Base-by-base conservation (phyloP, 2,329 filamentous ascomycete species). In the Myriosclerotinia curreyana region DNA sequence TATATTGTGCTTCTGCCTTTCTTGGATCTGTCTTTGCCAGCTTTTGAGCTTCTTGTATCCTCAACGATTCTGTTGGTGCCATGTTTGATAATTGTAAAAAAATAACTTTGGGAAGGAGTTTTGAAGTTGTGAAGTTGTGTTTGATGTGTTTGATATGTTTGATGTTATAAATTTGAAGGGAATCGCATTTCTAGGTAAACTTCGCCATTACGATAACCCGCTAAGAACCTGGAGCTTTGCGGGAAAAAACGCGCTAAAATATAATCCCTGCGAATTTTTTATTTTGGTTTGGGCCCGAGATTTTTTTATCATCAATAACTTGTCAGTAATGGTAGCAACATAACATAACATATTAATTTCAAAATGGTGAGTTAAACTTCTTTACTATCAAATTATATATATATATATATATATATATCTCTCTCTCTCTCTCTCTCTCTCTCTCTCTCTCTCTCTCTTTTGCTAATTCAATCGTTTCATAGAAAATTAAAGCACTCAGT, bases 31-130 rank as follows among this genome's bases (percentile, higher is more conserved):
- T 84, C 81, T 91, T 92, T 71, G 86, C 85, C 74, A 94, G 81
- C 81, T 90, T 87, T 83, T 94, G 88, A 76, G 92, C 94, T 84
- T 97, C 92, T 79, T 89, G 86, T 83, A 97, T 88, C 81, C 89
- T 79, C 74, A 79, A 78, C 69, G 83, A 84, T 71, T 86, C 82
- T 77, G 78, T 82, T 71, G 81, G 82, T 73, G 83, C 82, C 83
- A 86, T 86, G 9, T 69, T 69, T 75, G 69, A 65, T 60, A 51
- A 66, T 44, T 69, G 52, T 63, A 64, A 40, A 65, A 66, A 62
- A 62, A 68, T 64, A 64, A 61, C 17, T 38, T 25, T 42, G 20
- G 20, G 17, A n/a, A 50, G 49, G 28, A 50, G 48, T 67, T 48
- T 8, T 52, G 49, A 40, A 54, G 48, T 65, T 66, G 53, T 56